These are phyloP conservation scores for Backusella macrospora DNA, from an alignment of 192 early-diverging fungal species.

Conservation along the genomic window DNA sequence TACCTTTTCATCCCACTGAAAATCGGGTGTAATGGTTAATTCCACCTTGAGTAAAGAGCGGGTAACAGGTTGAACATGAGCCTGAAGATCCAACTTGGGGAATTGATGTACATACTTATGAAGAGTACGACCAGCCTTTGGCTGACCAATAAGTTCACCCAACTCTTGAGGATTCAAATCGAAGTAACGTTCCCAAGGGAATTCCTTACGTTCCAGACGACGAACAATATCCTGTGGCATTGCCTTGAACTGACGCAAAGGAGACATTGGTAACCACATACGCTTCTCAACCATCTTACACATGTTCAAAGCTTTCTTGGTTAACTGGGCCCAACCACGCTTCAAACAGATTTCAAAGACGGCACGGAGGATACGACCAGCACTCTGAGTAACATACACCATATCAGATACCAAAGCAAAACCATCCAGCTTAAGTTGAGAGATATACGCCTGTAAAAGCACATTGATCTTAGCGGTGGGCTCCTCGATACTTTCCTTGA, in stretches of 20 bases:
- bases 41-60: slow-evolving; percentile 89
- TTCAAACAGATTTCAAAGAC: slow-evolving; percentile 96
- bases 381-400: slow-evolving; percentile 97
- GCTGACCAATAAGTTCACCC: slow-evolving; percentile 85
- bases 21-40: slow-evolving; percentile 91
- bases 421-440: slow-evolving; percentile 89
- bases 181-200: slow-evolving; percentile 94
- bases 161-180: slow-evolving; percentile 92
- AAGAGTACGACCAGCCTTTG: slow-evolving; percentile 87
- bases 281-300: slow-evolving; percentile 98
- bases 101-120: slow-evolving; percentile 92
- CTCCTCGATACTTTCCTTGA: slow-evolving; percentile 91
- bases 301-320: slow-evolving; percentile 84
- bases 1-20: slow-evolving; percentile 89
- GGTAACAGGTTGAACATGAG: slow-evolving; percentile 93
- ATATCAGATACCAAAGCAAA: slow-evolving; percentile 97
- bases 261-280: slow-evolving; percentile 95
- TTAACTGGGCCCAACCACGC: slow-evolving; percentile 91
- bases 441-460: slow-evolving; percentile 92
- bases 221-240: slow-evolving; percentile 83
- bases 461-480: slow-evolving; percentile 94
- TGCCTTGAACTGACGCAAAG: slow-evolving; percentile 88
- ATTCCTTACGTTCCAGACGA: slow-evolving; percentile 89
- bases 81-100: slow-evolving; percentile 88
- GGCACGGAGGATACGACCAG: slow-evolving; percentile 90